A percentile compares a stretch with the other conserved stretches of the same genome.
Evolutionary conservation across 169 alveolate genomes (phyloP).

Genomic region (Plasmodium falciparum): DNA sequence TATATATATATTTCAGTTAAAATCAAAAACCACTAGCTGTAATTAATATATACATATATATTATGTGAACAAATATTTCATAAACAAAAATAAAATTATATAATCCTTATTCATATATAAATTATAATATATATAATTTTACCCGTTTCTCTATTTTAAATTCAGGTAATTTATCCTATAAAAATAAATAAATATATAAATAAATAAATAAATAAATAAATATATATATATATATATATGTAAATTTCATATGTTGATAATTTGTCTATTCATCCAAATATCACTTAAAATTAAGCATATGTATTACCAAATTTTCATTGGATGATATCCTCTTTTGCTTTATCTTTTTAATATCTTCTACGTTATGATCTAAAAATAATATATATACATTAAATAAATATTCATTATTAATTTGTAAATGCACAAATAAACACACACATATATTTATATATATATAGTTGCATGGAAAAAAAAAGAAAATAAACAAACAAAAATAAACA

Average conservation of each 20-base stretch:
- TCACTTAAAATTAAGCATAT: not conserved
- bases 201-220: not conserved
- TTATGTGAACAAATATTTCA: not conserved
- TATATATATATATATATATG: too few relatives aligned
- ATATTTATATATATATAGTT: not conserved
- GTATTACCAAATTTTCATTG: slow-evolving; percentile 4
- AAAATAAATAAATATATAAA: not conserved
- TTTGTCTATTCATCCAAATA: too few relatives aligned
- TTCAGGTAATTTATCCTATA: slow-evolving; percentile 38
- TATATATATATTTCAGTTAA: too few relatives aligned
- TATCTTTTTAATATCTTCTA: not conserved
- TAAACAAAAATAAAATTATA: not conserved
- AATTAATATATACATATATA: not conserved
- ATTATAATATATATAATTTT: not conserved
- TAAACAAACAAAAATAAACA: not conserved
- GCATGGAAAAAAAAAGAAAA: not conserved
- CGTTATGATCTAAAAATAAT: slow-evolving; percentile 11
- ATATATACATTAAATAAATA: too few relatives aligned
- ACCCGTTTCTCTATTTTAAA: slow-evolving; percentile 71
- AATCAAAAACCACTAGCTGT: not conserved
- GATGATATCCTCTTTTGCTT: not conserved
- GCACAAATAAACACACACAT: not conserved
- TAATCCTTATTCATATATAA: not conserved
- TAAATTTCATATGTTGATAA: too few relatives aligned
- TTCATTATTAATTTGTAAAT: not conserved